Evolutionary conservation across 2,329 filamentous ascomycete genomes (phyloP).

Genomic region (Leptographium lundbergii): DNA sequence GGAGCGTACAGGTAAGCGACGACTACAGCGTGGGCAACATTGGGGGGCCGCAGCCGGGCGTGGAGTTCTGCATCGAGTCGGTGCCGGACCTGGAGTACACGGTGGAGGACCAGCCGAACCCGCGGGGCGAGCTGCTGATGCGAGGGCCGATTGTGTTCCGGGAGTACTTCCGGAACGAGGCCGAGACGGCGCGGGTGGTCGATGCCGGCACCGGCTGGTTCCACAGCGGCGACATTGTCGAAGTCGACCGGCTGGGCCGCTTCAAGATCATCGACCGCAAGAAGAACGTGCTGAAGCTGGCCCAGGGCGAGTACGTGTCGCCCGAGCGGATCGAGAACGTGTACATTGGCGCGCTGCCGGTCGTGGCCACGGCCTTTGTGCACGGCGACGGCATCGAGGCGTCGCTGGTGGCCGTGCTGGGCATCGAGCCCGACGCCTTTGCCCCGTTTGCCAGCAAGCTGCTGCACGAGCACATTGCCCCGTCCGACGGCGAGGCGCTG

Average conservation of each 20-base stretch:
- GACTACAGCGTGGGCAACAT: constrained; percentile 75
- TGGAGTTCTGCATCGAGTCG: constrained; percentile 71
- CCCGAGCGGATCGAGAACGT: constrained; percentile 96
- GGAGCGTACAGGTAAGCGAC: constrained; percentile 51
- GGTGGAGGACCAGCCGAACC: constrained; percentile 73
- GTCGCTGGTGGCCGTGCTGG: constrained; percentile 74
- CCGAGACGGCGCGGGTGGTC: constrained; percentile 72
- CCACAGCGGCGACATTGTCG: constrained; percentile 84
- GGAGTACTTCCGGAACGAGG: constrained; percentile 82
- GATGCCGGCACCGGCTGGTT: constrained; percentile 84
- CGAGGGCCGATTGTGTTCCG: constrained; percentile 69
- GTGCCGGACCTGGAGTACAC: constrained; percentile 92
- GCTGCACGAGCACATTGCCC: constrained; percentile 51
- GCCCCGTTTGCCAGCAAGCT: constrained; percentile 68
- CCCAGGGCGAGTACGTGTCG: constrained; percentile 95
- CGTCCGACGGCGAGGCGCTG: constrained; percentile 54
- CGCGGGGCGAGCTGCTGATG: constrained; percentile 79
- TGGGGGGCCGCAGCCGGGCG: constrained; percentile 53
- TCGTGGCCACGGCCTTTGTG: constrained; percentile 71
- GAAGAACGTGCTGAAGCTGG: constrained; percentile 98
- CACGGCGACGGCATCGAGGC: constrained; percentile 82
- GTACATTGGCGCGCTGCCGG: constrained; percentile 67
- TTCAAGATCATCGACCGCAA: constrained; percentile 90
- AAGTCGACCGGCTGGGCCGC: constrained; percentile 72
- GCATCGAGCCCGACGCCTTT: constrained; percentile 74